Base-by-base conservation (phyloP, 2,329 filamentous ascomycete species). In the Sphaerulina populicola region DNA sequence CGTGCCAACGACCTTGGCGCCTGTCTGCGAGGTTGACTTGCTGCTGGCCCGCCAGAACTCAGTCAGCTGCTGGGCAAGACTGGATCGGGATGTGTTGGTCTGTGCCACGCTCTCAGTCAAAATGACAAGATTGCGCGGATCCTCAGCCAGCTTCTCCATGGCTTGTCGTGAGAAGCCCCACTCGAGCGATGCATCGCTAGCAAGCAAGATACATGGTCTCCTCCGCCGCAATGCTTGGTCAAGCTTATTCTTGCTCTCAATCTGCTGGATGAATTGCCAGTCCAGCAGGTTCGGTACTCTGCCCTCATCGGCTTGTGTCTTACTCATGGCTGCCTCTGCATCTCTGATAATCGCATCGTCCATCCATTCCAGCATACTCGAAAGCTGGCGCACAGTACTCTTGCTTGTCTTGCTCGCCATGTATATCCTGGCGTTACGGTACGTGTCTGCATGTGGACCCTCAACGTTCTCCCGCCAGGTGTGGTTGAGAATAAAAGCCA, bases 311-410 rank as follows among this genome's bases (percentile, higher is more conserved):
- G 63, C 62, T 44, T 71, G 68, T 7, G 51, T 59, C 39, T 64
- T 59, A 11, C 49, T 62, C 59, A 74, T 74, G 27, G 67, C 71
- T 43, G 72, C 72, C 49, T 67, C 71, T 55, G 67, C 71, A 57
- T 97, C 91, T 49, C 89, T 83, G 38, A 94, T 85, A 53, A 98
- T 94, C 52, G 83, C 85, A 64, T 96, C 90, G 65, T 97, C 90
- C 90, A 98, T 97, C 93, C 93, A 98, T 66, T 98, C 93, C 30
- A 98, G 75, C 87, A 98, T 94, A 67, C 91, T 96, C 59, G 90
- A 80, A 23, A 91, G 87, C 59, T 96, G 88, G 47, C 88, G 80
- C 77, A 97, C 86, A 0, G 90, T 94, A 56, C 88, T 90, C 52
- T 87, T 84, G 57, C 88, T 86, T 55, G 88, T 94, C 53, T 83